Percentiles rank a stretch among this genome's conserved stretches.
phyloP scores from a whole-genome alignment of 192 early-diverging fungal species.

The Coemansia sp. region DNA sequence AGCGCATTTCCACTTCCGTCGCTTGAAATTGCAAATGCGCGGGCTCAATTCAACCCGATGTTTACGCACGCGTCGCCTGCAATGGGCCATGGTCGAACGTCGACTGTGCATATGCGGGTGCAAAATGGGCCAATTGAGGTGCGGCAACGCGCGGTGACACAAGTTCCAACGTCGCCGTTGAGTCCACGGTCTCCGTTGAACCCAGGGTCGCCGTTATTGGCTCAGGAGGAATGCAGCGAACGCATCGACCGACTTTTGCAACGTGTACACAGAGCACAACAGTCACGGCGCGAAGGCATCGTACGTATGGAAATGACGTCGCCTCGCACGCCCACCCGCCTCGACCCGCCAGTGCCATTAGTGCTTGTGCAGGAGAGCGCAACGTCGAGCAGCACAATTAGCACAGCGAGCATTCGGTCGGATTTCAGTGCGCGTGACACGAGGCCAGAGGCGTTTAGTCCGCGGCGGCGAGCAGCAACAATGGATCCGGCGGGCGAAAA shows the following conservation, averaged over 20 bases:
- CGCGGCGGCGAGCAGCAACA: constrained; percentile 21
- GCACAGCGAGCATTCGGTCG: constrained; percentile 22
- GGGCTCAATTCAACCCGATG: no score
- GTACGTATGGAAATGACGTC: constrained; percentile 5
- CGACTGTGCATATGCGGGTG: background rate
- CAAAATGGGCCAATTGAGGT: background rate
- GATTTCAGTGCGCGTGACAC: background rate
- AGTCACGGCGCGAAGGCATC: constrained; percentile 9
- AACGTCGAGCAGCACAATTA: constrained; percentile 13
- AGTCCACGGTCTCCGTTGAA: no score
- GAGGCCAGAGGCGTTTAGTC: constrained; percentile 9
- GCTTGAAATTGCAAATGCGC: background rate
- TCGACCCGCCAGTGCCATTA: constrained; percentile 12
- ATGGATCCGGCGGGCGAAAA: constrained; percentile 9
- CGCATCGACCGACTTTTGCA: constrained; percentile 35
- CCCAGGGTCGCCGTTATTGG: constrained; percentile 4
- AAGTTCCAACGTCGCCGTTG: no score
- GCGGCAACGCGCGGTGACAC: background rate
- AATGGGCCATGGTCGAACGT: background rate
- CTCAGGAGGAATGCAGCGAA: constrained; percentile 29
- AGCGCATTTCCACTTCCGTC: background rate
- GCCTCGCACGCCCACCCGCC: constrained; percentile 26
- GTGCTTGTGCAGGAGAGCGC: background rate
- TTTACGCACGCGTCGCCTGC: no score
- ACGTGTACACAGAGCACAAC: constrained; percentile 24